Evolutionary conservation across 176 grass and related monocot genomes (phyloP).

Genomic region (Guadua angustifolia): DNA sequence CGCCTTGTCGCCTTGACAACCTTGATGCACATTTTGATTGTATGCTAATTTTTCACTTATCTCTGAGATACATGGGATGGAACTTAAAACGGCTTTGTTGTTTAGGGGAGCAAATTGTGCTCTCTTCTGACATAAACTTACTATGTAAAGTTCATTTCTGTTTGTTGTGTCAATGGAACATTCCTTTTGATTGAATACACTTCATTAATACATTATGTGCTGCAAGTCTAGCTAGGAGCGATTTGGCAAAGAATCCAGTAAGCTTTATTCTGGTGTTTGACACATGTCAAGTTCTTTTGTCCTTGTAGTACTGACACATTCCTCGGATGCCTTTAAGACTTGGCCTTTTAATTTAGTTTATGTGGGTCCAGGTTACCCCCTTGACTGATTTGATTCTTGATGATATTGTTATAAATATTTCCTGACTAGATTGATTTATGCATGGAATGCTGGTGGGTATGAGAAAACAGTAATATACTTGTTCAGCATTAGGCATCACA

Average conservation of each 20-base stretch:
- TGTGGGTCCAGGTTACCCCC: neutral
- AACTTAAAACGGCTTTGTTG: neutral
- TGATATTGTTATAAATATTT: neutral
- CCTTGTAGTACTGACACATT: neutral
- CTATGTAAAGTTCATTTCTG: neutral
- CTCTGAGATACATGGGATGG: neutral
- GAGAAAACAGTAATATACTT: neutral
- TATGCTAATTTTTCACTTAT: neutral
- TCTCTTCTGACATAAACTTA: neutral
- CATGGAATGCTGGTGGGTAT: neutral
- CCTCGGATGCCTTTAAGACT: neutral
- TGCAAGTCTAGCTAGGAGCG: neutral
- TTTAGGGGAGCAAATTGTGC: neutral
- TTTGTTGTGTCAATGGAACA: neutral
- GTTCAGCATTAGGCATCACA: neutral
- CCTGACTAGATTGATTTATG: neutral
- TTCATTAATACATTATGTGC: neutral
- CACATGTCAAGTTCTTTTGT: neutral
- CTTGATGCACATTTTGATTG: neutral
- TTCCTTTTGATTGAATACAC: neutral
- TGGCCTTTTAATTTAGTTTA: neutral
- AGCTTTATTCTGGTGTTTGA: neutral
- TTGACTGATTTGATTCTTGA: neutral
- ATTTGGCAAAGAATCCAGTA: neutral
- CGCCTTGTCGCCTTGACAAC: too few relatives aligned